Evolutionary conservation across 2,329 filamentous ascomycete genomes (phyloP), one percentile per base, ranked within the genome.

Genomic region (Pyricularia pennisetigena): DNA sequence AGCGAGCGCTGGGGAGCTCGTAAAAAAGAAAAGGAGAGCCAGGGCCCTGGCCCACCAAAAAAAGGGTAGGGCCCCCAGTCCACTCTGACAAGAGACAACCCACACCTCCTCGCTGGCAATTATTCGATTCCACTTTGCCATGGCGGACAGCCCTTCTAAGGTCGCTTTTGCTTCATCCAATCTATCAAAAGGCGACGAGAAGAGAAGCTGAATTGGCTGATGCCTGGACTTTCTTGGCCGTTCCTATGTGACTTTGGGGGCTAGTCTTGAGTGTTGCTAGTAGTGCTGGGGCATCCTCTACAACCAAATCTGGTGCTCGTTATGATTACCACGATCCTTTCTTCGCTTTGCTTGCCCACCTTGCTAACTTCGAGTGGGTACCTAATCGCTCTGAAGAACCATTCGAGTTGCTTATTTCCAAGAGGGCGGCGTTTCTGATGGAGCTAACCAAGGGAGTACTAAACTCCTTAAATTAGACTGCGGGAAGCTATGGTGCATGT

Each of bases 21-120:
- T 66, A 67, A 66, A 57, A 66, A 54, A 16, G 29, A 54, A 66
- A 64, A 30, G 62, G 28, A n/a, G 24, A 28, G n/a, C 32, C 32
- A 66, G 26, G 32, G 32, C 64, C 64, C 63, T 35, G 23, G 14
- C 16, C 24, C 20, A 28, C 35, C 16, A 3, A n/a, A 41, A 54
- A 54, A 20, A 54, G 20, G 20, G 16, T 54, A 54, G 41, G 41
- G 41, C 20, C 41, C 41, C 41, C 41, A 20, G 41, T 54, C 20
- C 20, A 54, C 20, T 54, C n/a, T 54, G 23, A n/a, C 20, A 57
- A 24, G 63, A 32, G 64, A 23, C 57, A n/a, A 61, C 57, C 57
- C 57, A 61, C 57, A 61, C 57, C 57, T 61, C 57, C 57, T 28
- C 14, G 57, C 28, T 61, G 57, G 57, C 57, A 61, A 61, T 61